Percentiles rank a stretch among this genome's conserved stretches.
These are phyloP conservation scores for Hypericum perforatum DNA, from an alignment of 345 rosid species.

Conservation along the genomic window DNA sequence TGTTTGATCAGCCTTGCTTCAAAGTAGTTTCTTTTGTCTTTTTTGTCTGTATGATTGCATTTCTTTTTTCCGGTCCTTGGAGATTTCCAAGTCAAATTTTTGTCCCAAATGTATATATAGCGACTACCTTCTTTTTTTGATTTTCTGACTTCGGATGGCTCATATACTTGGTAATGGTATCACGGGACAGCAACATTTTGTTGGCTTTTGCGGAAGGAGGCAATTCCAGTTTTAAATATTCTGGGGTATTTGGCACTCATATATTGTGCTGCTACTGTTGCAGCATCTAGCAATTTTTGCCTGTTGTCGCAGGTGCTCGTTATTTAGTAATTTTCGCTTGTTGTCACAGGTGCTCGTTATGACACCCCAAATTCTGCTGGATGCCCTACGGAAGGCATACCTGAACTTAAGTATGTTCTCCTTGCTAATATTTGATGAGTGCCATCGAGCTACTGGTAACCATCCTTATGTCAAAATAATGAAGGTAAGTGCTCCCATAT, in stretches of 20 bases:
- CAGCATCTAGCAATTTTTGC: background rate
- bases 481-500: constrained; percentile 39
- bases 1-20: background rate
- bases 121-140: too few species aligned
- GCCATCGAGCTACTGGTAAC: constrained; percentile 68
- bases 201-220: background rate
- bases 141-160: too few species aligned
- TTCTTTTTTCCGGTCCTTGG: too few species aligned
- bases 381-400: constrained; percentile 61
- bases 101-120: too few species aligned
- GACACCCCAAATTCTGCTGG: constrained; percentile 83
- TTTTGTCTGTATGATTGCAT: too few species aligned
- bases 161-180: too few species aligned
- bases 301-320: background rate
- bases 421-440: constrained; percentile 73
- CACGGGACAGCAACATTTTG: background rate
- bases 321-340: constrained; percentile 1
- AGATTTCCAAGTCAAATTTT: too few species aligned
- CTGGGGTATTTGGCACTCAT: background rate
- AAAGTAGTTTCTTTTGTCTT: too few species aligned
- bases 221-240: background rate
- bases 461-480: constrained; percentile 75
- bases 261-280: background rate
- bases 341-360: constrained; percentile 65
- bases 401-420: constrained; percentile 47